A percentile compares a stretch with the other conserved stretches of the same genome.
Evolutionary conservation across 345 rosid species (phyloP).

Genomic region (Lepidium sativum): DNA sequence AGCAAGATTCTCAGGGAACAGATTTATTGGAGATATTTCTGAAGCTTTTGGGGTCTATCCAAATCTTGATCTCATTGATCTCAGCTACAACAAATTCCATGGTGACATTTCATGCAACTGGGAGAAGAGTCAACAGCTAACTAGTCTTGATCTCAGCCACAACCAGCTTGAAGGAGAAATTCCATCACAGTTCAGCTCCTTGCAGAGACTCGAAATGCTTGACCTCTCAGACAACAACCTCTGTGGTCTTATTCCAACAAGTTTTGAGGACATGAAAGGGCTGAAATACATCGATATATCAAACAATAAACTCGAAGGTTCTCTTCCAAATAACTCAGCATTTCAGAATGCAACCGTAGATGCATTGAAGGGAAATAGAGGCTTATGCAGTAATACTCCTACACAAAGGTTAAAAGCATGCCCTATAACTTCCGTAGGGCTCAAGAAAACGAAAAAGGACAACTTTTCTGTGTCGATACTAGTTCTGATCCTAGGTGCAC

Average conservation of each 20-base stretch:
- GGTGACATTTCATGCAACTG: slow-evolving; percentile 27
- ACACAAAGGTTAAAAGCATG: slow-evolving; percentile 23
- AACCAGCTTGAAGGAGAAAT: slow-evolving; percentile 23
- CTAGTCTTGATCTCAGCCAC: slow-evolving; percentile 18
- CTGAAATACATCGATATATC: slow-evolving; percentile 6
- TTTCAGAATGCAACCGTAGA: slow-evolving; percentile 22
- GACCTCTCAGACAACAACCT: slow-evolving; percentile 26
- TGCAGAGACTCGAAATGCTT: slow-evolving; percentile 2
- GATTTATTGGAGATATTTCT: slow-evolving; percentile 24
- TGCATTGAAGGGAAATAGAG: slow-evolving; percentile 25
- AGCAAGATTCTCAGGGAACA: slow-evolving; percentile 19
- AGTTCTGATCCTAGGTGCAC: not conserved
- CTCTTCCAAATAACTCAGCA: slow-evolving; percentile 13
- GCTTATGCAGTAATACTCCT: slow-evolving; percentile 21
- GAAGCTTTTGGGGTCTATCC: slow-evolving; percentile 28
- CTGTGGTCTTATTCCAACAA: slow-evolving; percentile 8
- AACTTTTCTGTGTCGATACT: not conserved
- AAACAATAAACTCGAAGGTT: slow-evolving; percentile 13
- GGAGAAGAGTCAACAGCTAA: slow-evolving; percentile 8
- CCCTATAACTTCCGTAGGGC: not conserved
- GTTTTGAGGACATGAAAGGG: not conserved
- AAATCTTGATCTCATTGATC: slow-evolving; percentile 17
- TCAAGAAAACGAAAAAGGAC: not conserved
- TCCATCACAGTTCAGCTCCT: not conserved
- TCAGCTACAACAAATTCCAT: slow-evolving; percentile 27